Evolutionary conservation across 2,329 filamentous ascomycete species (phyloP), one percentile per base, ranked within the genome.

Genomic region (Didymosphaeria variabile): DNA sequence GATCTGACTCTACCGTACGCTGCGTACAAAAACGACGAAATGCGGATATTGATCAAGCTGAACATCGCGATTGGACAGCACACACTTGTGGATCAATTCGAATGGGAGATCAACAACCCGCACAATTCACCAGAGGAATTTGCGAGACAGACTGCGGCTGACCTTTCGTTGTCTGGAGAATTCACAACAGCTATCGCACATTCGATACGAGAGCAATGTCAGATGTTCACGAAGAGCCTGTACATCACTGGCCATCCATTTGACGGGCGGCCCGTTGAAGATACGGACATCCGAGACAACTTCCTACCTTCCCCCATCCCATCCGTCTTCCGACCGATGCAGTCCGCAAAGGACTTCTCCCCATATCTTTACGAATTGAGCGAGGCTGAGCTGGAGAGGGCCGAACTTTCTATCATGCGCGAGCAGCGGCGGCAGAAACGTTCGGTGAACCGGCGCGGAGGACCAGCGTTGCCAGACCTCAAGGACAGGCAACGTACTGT

Each of bases 31-130:
- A 97, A 99, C 75, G 95, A 99, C 76, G 95, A 99, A 81, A 97
- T 99, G 94, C 91, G 95, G 54, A 91, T 99, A 68, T 82, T 97
- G 46, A 88, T 99, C 79, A 98, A 97, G 79, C 85, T 99, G 54
- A 97, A 98, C 79, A 97, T 99, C 73, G 98, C 95, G 7, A 97
- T 99, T 73, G 95, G 94, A 44, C 91, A 92, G 65, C 92, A 97
- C 74, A 98, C 94, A 0, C 84, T 99, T 29, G 90, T 97, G 38
- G 95, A 99, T 73, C 95, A 98, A 76, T 98, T 99, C 64, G 95
- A 99, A 79, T 99, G 95, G 95, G 95, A 99, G 71, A 93, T 98
- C 76, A 98, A 98, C 79, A 96, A 97, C 76, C 91, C 94, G 0
- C 82, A 90, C 57, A 99, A 99, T 77, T 96, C 91, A 0, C 93